A percentile compares a stretch with the other conserved stretches of the same genome.
phyloP scores from a whole-genome alignment of 345 rosid genomes.

The Pugionium dolabratum region DNA sequence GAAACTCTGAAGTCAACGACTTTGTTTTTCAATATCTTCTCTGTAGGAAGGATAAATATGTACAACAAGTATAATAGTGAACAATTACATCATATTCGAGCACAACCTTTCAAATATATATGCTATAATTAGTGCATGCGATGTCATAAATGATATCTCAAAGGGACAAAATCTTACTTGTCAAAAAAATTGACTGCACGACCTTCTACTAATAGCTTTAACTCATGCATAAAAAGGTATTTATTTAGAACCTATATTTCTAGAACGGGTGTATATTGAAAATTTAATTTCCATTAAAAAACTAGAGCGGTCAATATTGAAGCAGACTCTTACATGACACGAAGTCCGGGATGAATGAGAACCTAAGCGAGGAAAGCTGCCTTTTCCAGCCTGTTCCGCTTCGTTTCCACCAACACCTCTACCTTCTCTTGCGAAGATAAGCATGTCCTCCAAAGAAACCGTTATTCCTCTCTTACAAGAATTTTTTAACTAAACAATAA shows the following conservation, averaged over 20 bases:
- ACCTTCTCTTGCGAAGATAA: slow-evolving; percentile 50
- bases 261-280: slow-evolving; percentile 1
- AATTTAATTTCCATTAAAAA: background rate
- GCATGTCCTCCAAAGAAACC: slow-evolving; percentile 64
- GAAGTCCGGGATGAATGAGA: slow-evolving; percentile 43
- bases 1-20: too few relatives aligned
- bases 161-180: background rate
- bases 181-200: background rate
- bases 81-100: slow-evolving; percentile 3
- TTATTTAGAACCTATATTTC: background rate
- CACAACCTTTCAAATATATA: background rate
- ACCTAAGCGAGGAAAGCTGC: slow-evolving; percentile 39
- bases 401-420: slow-evolving; percentile 40
- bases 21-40: too few relatives aligned
- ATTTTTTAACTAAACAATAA: slow-evolving; percentile 51
- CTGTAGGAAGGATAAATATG: too few relatives aligned
- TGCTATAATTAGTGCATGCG: background rate
- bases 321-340: slow-evolving; percentile 58
- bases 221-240: background rate
- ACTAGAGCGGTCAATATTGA: slow-evolving; percentile 19
- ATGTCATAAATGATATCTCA: too few relatives aligned
- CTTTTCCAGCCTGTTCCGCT: slow-evolving; percentile 37
- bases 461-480: slow-evolving; percentile 36
- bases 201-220: background rate
- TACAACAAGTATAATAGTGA: background rate